Base-by-base conservation (phyloP, 2,329 filamentous ascomycete genomes). In the Paecilomyces sp. region DNA sequence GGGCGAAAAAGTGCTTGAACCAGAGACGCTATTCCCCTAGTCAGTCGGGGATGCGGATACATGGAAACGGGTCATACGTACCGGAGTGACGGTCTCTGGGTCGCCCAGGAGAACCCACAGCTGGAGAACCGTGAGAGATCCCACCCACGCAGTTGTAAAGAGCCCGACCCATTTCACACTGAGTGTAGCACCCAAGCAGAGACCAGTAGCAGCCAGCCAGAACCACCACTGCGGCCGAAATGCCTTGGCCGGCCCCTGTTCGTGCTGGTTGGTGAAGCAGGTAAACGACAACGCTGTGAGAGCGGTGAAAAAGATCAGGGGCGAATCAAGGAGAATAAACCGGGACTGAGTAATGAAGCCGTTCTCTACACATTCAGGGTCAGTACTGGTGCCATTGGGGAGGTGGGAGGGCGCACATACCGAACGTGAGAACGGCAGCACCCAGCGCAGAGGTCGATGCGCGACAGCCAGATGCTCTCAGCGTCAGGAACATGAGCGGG, bases 91-190 rank as follows among this genome's bases (percentile, higher is more conserved):
- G 58, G 88, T 92, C 77, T 87, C 91, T 65, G 85, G 85, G 74
- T 99, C 94, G 64, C 92, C 94, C 50, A 97, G 88, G 59, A 99
- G 81, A 66, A 97, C 87, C 94, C 94, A 99, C 60, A 99, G 85
- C 80, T 99, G 94, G 54, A 99, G 75, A 53, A 93, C 76, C 41
- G 94, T 99, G 77, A 99, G 84, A 75, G 83, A 86, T 63, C 94
- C 94, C 66, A 99, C 91, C 94, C 94, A 99, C 55, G 93, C 94
- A 75, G 97, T 97, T 64, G 94, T 99, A 81, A 99, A 97, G 57
- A 99, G 83, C 56, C 94, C 94, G 71, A 99, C 94, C 94, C 94
- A 99, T 81, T 99, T 99, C 70, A 97, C 92, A 79, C 93, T 97
- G 63, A 88, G 85, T 7, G 94, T 97, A 56, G 93, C 88, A 63